A percentile compares a stretch with the other conserved stretches of the same genome.
Conservation (phyloP, 305 asterid species). For the Striga hermonthica region DNA sequence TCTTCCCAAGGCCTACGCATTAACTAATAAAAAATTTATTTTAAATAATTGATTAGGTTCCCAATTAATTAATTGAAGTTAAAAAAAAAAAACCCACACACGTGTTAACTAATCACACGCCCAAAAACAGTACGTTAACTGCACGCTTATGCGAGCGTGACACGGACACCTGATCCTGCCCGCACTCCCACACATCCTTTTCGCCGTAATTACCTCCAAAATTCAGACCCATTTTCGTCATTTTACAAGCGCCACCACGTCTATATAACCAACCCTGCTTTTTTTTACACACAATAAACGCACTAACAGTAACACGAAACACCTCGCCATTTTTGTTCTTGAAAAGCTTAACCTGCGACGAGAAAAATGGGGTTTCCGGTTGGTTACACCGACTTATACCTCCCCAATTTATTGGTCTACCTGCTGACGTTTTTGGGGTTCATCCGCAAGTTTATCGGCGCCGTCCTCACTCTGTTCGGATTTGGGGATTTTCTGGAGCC, state of each 20-base stretch:
- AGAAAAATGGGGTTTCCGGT: constrained; percentile 75
- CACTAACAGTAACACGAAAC: constrained; percentile 24
- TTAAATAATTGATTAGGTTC: no score
- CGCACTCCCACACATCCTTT: constrained; percentile 1
- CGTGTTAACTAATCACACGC: neutral
- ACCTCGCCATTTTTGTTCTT: no score
- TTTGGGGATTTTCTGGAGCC: constrained; percentile 72
- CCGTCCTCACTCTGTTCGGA: constrained; percentile 44
- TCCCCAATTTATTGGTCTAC: constrained; percentile 65
- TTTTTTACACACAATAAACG: constrained; percentile 19
- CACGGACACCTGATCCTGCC: neutral
- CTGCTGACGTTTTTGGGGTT: constrained; percentile 51
- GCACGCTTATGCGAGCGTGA: neutral
- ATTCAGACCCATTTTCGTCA: constrained; percentile 38
- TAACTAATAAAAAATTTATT: no score
- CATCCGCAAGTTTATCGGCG: constrained; percentile 42
- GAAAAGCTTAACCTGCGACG: no score
- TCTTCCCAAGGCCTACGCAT: no score
- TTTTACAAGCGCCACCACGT: constrained; percentile 22
- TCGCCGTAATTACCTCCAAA: constrained; percentile 9
- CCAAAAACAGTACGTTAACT: neutral
- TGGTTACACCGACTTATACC: constrained; percentile 64
- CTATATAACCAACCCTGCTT: constrained; percentile 37
- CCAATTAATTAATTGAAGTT: neutral
- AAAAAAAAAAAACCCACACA: neutral